These are phyloP conservation scores for Trichoderma semiorbis DNA, from an alignment of 2,329 filamentous ascomycete species.

Conservation along the genomic window DNA sequence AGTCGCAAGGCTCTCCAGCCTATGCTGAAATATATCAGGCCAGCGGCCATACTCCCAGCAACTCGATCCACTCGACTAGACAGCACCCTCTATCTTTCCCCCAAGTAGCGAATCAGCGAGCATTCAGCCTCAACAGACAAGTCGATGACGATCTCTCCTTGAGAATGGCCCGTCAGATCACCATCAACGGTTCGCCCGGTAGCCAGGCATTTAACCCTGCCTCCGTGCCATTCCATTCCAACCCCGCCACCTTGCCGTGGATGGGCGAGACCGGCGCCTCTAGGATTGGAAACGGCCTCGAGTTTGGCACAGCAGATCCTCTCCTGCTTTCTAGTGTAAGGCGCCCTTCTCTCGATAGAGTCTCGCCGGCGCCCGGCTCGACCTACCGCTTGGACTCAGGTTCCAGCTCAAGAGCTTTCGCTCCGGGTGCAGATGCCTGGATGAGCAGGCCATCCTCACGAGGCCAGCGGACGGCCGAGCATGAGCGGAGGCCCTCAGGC, in stretches of 20 bases:
- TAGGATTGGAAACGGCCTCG: slow-evolving; percentile 30
- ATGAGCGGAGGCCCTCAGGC: slow-evolving; percentile 36
- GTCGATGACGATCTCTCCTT: slow-evolving; percentile 37
- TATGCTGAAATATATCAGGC: slow-evolving; percentile 32
- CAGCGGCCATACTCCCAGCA: slow-evolving; percentile 40
- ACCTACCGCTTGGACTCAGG: slow-evolving; percentile 31
- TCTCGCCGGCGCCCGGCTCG: slow-evolving; percentile 30
- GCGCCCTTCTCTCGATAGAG: slow-evolving; percentile 39
- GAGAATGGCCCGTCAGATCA: slow-evolving; percentile 33
- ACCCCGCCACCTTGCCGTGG: slow-evolving; percentile 48
- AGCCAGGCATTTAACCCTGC: slow-evolving; percentile 28
- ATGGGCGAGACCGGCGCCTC: slow-evolving; percentile 28
- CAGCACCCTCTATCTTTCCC: slow-evolving; percentile 44
- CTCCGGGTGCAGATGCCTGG: slow-evolving; percentile 38
- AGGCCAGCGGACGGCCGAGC: slow-evolving; percentile 35
- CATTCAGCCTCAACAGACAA: slow-evolving; percentile 38
- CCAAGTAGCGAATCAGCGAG: slow-evolving; percentile 38
- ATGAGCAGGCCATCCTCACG: slow-evolving; percentile 33
- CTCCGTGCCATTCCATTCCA: slow-evolving; percentile 43
- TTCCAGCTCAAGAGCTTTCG: slow-evolving; percentile 25
- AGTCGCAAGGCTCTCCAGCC: slow-evolving; percentile 44
- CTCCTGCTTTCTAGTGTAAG: slow-evolving; percentile 30
- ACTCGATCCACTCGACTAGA: slow-evolving; percentile 47
- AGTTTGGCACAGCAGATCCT: slow-evolving; percentile 34
- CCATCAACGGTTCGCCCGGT: slow-evolving; percentile 30